Conservation (phyloP, 257 asterid genomes). For the Solanum rostratum region DNA sequence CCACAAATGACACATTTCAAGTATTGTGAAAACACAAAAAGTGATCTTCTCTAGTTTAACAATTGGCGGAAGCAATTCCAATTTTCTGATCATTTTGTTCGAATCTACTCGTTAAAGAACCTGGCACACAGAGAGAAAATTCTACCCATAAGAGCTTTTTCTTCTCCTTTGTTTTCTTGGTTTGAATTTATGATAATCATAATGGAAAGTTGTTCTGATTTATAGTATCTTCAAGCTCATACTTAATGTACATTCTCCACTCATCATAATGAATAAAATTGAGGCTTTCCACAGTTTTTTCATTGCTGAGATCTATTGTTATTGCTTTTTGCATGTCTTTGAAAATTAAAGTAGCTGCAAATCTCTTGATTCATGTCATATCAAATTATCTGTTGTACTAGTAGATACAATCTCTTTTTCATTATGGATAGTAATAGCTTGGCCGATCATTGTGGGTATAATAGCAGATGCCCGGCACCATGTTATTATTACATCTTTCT, state of each 20-base stretch:
- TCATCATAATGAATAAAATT: neutral
- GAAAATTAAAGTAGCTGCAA: neutral
- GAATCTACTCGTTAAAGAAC: neutral
- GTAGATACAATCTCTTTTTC: neutral
- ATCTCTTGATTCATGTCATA: neutral
- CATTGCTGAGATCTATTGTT: neutral
- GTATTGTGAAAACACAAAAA: neutral
- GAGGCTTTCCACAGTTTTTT: neutral
- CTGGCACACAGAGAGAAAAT: neutral
- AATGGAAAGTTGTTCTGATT: neutral
- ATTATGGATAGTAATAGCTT: neutral
- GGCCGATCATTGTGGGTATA: slow-evolving; percentile 1
- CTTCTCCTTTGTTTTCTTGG: neutral
- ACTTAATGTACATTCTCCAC: neutral
- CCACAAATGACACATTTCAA: neutral
- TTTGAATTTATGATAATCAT: neutral
- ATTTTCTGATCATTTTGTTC: neutral
- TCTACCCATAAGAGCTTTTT: neutral
- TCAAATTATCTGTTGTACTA: neutral
- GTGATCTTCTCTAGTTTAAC: neutral
- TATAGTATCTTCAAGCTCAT: neutral
- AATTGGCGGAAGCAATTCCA: neutral
- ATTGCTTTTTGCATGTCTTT: neutral
- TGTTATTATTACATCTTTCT: neutral
- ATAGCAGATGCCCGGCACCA: neutral